These are phyloP conservation scores for Breynia disticha DNA, from an alignment of 441 rosid species.

Conservation along the genomic window DNA sequence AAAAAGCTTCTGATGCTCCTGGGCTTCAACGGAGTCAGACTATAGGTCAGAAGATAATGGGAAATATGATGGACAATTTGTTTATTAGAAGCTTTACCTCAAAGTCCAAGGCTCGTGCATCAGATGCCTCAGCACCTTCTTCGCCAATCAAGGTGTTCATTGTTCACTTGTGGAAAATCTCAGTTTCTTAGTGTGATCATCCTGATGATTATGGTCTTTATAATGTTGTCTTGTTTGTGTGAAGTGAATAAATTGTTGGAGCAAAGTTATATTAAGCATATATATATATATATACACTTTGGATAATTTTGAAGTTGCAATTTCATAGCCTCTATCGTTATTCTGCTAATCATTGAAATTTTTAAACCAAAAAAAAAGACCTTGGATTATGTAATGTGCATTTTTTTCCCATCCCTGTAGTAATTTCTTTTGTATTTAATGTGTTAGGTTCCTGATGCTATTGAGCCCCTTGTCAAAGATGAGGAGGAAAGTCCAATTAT, in stretches of 20 bases:
- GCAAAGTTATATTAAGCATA: background rate
- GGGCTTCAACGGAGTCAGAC: slow-evolving; percentile 69
- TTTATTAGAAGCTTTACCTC: slow-evolving; percentile 79
- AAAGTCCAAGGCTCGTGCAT: slow-evolving; percentile 46
- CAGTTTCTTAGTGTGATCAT: slow-evolving; percentile 2
- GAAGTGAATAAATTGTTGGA: background rate
- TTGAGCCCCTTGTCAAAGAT: slow-evolving; percentile 58
- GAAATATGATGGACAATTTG: slow-evolving; percentile 81
- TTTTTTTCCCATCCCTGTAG: background rate
- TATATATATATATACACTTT: too few relatives aligned
- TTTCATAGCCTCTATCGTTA: too few relatives aligned
- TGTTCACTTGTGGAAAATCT: background rate
- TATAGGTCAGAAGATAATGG: slow-evolving; percentile 80
- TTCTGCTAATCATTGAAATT: too few relatives aligned
- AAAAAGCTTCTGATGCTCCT: slow-evolving; percentile 52
- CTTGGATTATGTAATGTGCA: too few relatives aligned
- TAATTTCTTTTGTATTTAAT: background rate
- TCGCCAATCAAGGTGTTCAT: slow-evolving; percentile 65
- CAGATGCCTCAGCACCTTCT: slow-evolving; percentile 62
- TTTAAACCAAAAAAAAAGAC: background rate
- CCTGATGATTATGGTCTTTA: background rate
- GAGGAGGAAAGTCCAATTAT: slow-evolving; percentile 85
- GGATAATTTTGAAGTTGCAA: too few relatives aligned
- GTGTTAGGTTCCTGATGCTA: slow-evolving; percentile 52
- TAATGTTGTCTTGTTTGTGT: background rate